Base-by-base conservation (phyloP, 306 rosid species). In the Comarum palustre region DNA sequence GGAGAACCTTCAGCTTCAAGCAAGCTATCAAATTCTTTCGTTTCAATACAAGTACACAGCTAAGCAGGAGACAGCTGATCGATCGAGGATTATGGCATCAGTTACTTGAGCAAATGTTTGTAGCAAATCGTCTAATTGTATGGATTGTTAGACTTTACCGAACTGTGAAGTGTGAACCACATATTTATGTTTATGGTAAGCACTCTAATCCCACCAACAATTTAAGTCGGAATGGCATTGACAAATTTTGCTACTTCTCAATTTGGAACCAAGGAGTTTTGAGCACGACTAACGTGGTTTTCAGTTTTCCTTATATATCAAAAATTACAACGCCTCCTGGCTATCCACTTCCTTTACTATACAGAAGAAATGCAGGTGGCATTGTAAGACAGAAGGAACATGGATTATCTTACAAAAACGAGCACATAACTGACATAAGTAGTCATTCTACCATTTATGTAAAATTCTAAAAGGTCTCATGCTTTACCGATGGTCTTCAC, bases 351-450 rank as follows among this genome's bases (percentile, higher is more conserved):
- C 82, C 75, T 71, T 86, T 66, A 71, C 95, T 91, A 70, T 83
- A 89, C 99, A 87, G 75, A 90, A 88, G 73, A 78, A 86, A 86
- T 65, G 71, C 73, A 75, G 76, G 82, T 58, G 67, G 71, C 82
- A 77, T 45, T 64, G 74, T 71, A 75, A 81, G 50, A 83, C 10
- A 79, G 52, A 32, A 25, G 62, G 74, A 22, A 46, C 68, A 78
- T 51, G 32, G 68, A 79, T 69, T 73, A 63, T 75, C 73, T 36
- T 61, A 48, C 43, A 69, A 81, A 58, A 78, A 51, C 59, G 76
- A 77, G 41, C 31, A 22, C 43, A 72, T 77, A 66, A 66, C 71
- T 76, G 78, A 22, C 43, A 72, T 77, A 66, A 66, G 73, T 76
- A 80, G 74, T 78, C 77, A 57, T 71, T 52, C 81, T 27, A 16